Percentiles rank a stretch among this genome's conserved stretches.
These are phyloP conservation scores for Cylindricascospora bacillispora DNA, from an alignment of 1,139 yeast genomes.

Conservation along the genomic window DNA sequence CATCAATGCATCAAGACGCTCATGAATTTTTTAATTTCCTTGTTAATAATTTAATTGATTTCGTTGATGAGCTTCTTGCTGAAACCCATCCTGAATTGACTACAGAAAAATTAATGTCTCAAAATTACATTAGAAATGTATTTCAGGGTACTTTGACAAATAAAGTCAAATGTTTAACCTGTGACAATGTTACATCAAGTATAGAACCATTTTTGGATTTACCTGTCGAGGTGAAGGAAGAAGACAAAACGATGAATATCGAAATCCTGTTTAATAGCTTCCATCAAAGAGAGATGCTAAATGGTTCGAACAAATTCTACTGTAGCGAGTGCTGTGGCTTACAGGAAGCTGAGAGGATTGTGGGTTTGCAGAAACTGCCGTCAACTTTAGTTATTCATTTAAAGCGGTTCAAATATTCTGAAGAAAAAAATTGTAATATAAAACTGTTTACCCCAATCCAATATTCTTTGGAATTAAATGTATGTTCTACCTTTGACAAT, in stretches of 20 bases:
- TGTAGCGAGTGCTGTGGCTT: conserved; percentile 84
- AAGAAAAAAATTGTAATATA: conserved; percentile 64
- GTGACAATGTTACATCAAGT: conserved; percentile 72
- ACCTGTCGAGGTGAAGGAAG: conserved; percentile 60
- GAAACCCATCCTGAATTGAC: conserved; percentile 1
- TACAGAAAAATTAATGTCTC: conserved; percentile 3
- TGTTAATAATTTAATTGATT: conserved; percentile 71
- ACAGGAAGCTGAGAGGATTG: conserved; percentile 89
- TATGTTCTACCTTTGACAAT: conserved; percentile 58
- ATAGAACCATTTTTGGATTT: conserved; percentile 82
- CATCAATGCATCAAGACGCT: conserved; percentile 96
- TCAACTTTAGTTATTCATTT: conserved; percentile 70
- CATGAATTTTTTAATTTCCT: conserved; percentile 88
- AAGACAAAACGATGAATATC: conserved; percentile 53
- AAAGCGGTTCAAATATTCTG: conserved; percentile 86
- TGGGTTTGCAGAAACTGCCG: conserved; percentile 70
- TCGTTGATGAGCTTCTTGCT: conserved; percentile 24
- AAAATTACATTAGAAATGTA: conserved; percentile 51
- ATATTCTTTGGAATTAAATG: conserved; percentile 62
- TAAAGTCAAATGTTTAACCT: conserved; percentile 79
- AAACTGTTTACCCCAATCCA: conserved; percentile 77
- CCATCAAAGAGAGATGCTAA: conserved; percentile 72
- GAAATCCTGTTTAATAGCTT: conserved; percentile 68
- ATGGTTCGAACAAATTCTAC: conserved; percentile 81
- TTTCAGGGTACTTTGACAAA: conserved; percentile 82